Base-by-base conservation (phyloP, 2,329 filamentous ascomycete species). In the Pseudocercospora fuligena region DNA sequence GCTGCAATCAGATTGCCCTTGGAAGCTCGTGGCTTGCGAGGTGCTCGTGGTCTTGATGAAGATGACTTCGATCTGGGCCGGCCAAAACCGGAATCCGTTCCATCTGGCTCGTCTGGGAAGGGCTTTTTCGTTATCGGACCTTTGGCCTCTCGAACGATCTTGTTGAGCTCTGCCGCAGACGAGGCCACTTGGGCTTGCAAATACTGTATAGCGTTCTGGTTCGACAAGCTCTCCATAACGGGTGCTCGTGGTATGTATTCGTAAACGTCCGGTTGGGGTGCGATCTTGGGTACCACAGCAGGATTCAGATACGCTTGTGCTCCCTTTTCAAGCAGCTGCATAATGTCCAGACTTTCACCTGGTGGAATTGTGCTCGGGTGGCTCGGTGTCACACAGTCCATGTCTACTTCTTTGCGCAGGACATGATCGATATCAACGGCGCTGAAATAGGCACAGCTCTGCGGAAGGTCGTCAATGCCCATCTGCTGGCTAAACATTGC, bases 401-500 rank as follows among this genome's bases (percentile, higher is more conserved):
- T 97, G 78, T 99, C 91, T 3, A 99, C 96, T 79, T 99, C 95
- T 78, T 99, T 99, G 60, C 95, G 88, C n/a, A 99, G 84, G 2
- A 99, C 94, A 73, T 93, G 90, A 76, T 99, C 95, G 71, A 99
- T 92, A 76, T 99, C 95, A 5, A 99, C 89, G 3, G 95, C 94
- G 0, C 92, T 96, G 80, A 99, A 99, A 80, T 93, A 99, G 8
- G 95, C 95, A 74, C 94, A 97, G 0, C 91, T 89, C 76, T 98
- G 95, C 0, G 96, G 95, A 9, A 99, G 86, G 75, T 99, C 95
- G 70, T 97, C 85, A 74, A 99, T 99, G 66, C 95, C 95, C 75
- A 97, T 92, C 80, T 99, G 95, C 79, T 99, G 93, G 0, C 92
- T 88, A 78, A 99, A 99, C 92, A 99, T 97, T 70, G 94, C 94